Base-by-base conservation (phyloP, 225 moss, liverwort and hornwort genomes). In the Antitrichia curtipendula region DNA sequence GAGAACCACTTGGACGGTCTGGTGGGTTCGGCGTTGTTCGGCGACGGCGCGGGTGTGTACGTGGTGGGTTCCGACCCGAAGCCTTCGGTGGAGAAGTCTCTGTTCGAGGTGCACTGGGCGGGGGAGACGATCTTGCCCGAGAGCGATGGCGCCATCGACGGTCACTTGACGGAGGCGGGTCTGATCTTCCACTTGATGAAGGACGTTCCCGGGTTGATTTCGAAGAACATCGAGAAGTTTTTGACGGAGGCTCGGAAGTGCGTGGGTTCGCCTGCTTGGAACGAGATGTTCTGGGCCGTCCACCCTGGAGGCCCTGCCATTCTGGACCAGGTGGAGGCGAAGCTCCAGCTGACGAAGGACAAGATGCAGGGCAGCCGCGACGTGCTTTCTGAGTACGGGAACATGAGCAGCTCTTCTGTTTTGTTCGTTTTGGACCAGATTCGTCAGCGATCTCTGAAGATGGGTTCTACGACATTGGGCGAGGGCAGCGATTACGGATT, bases 111-210 rank as follows among this genome's bases (percentile, higher is more conserved):
- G 49, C 91, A 93, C 82, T 91, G 90, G 91, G 91, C 93, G 8
- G 91, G 91, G 0, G 91, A 93, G 83, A 90, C 90, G 5, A 89
- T 93, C 17, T 84, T 91, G 56, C 91, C 91, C 3, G 90, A 91
- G 88, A 91, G 91, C 78, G 93, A 91, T 63, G 90, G 91, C 38
- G 91, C 93, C 73, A 93, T 93, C 52, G 93, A 91, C 23, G 91
- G 93, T 2, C 90, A 90, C n/a, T 78, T 93, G 24, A 93, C 93
- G 9, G 91, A 91, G 87, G 93, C 90, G 32, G 93, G 93, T 18
- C 82, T 93, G 72, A 91, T 91, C 41, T 90, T 91, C 85, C 93
- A 93, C 66, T 80, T 93, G 5, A 91, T 93, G 91, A 93, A 93
- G 72, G 89, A 91, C n/a, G 93, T 93, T 88, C 84, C 81, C 81